Evolutionary conservation across 768 basidiomycete species (phyloP), one percentile per base, ranked within the genome.

Genomic region (Kondoa malvinella): DNA sequence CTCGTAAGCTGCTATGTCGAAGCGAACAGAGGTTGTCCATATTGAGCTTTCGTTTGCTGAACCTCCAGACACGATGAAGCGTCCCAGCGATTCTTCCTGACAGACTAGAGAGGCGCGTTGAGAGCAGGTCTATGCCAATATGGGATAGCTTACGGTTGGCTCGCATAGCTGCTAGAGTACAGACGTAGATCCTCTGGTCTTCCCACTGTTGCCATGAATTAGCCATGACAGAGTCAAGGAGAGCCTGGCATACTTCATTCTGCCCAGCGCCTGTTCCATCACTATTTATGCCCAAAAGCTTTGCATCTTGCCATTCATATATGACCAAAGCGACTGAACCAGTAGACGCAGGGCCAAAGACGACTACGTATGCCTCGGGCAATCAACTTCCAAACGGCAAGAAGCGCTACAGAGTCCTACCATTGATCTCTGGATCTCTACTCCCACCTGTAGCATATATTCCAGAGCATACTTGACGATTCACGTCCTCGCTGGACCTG

Each of bases 281-380:
- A 0, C 76, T 74, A 2, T 76, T 73, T 3, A 77, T 75, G 2
- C 95, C 95, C 1, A 99, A 81, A 75, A 88, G 92, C 59, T 81
- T 78, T 65, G 85, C 85, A 75, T 99, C 95, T 31, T 81, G 76
- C 92, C 92, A 99, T 78, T 97, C 94, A 74, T 96, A 99, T 27
- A 99, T 84, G 65, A 94, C 87, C 82, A 95, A 85, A 30, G 94
- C 89, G 25, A 95, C 80, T 94, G 88, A 40, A 3, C 61, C 61
- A n/a, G 61, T 30, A 3, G 64, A 64, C 12, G n/a, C n/a, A 29
- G 34, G 56, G 17, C n/a, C 4, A 15, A 50, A 67, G n/a, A 61
- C 40, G 57, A 65, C 34, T 56, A 17, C n/a, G 56, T 8, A 21
- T 56, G 30, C 15, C 26, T 8, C 31, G 64, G 56, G 8, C 4